Evolutionary conservation across 345 rosid species (phyloP).

Genomic region (Aquilaria yunnanensis): DNA sequence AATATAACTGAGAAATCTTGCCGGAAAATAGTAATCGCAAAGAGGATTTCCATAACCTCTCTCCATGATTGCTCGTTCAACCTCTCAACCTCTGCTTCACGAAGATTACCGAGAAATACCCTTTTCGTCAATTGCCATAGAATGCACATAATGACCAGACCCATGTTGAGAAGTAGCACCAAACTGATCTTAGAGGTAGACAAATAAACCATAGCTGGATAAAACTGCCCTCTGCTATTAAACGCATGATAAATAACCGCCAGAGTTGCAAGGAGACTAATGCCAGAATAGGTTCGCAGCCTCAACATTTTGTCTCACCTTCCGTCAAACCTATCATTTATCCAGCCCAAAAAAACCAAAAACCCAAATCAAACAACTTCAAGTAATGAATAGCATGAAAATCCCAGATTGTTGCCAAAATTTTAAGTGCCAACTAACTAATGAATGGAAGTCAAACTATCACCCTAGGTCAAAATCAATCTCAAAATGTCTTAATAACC

Average conservation of each 20-base stretch:
- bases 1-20: slow-evolving; percentile 83
- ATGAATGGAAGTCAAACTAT: not conserved
- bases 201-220: slow-evolving; percentile 78
- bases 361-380: slow-evolving; percentile 1
- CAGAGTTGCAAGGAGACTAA: slow-evolving; percentile 51
- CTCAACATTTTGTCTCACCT: slow-evolving; percentile 47
- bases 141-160: slow-evolving; percentile 63
- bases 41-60: slow-evolving; percentile 92
- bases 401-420: too few species aligned
- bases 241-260: slow-evolving; percentile 77
- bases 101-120: slow-evolving; percentile 81
- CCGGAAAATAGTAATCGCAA: slow-evolving; percentile 85
- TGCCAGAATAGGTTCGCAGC: slow-evolving; percentile 64
- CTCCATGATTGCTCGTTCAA: slow-evolving; percentile 93
- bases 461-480: too few species aligned
- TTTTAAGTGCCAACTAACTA: not conserved
- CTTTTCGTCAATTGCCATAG: slow-evolving; percentile 74
- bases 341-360: not conserved
- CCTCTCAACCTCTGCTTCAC: slow-evolving; percentile 95
- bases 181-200: slow-evolving; percentile 85
- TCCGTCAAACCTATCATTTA: not conserved
- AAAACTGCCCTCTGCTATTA: slow-evolving; percentile 76
- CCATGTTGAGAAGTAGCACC: slow-evolving; percentile 85
- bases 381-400: slow-evolving; percentile 1
- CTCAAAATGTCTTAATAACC: too few species aligned